These are phyloP conservation scores for Solanum bukasovii DNA, from an alignment of 257 asterid species.

Conservation along the genomic window DNA sequence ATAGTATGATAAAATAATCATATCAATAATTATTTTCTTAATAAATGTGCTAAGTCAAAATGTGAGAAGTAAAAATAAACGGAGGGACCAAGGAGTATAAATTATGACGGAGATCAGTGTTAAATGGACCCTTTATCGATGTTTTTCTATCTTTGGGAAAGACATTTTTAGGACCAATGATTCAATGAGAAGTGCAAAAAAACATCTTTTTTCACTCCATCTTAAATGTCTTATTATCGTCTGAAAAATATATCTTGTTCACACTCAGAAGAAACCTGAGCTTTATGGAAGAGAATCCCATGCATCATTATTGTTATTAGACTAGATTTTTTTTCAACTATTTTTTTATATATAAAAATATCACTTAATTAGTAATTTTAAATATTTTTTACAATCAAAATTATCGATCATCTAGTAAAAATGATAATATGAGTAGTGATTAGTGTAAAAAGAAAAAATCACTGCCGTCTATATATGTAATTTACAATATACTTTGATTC, in stretches of 20 bases:
- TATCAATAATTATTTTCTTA: too few relatives aligned
- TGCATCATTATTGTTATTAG: not conserved
- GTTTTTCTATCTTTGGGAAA: not conserved
- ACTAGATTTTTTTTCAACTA: not conserved
- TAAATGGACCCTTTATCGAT: not conserved
- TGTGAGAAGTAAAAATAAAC: too few relatives aligned
- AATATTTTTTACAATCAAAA: not conserved
- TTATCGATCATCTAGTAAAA: not conserved
- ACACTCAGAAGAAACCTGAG: not conserved
- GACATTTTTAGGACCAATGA: not conserved
- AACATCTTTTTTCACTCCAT: not conserved
- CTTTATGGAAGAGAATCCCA: not conserved
- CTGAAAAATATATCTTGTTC: not conserved
- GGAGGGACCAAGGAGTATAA: too few relatives aligned
- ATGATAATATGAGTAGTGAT: not conserved
- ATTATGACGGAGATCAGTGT: too few relatives aligned
- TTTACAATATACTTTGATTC: not conserved
- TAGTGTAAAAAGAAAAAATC: not conserved
- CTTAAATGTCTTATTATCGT: not conserved
- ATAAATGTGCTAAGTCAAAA: too few relatives aligned
- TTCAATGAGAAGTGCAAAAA: not conserved
- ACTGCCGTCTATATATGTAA: not conserved
- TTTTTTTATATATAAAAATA: not conserved
- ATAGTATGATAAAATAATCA: accelerated
- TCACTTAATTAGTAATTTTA: not conserved